Conservation (phyloP, 2,329 filamentous ascomycete species). For the Rhinocladiella similis region DNA sequence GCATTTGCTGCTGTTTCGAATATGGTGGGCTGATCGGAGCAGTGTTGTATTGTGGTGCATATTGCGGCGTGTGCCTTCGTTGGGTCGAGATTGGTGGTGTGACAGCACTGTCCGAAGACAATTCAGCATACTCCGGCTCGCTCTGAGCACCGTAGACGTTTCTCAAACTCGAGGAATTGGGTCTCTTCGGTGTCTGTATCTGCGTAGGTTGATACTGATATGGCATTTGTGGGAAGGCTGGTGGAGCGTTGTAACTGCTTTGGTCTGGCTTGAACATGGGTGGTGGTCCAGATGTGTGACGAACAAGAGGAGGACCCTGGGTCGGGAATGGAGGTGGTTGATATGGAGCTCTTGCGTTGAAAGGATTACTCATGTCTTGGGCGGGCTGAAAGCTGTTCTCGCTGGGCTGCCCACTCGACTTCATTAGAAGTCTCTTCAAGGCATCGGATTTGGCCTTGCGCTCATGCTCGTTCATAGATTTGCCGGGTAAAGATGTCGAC, state of each 20-base stretch:
- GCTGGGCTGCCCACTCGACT: slow-evolving; percentile 31
- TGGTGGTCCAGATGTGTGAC: slow-evolving; percentile 16
- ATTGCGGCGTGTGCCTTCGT: slow-evolving; percentile 14
- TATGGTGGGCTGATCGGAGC: slow-evolving; percentile 14
- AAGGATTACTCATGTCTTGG: slow-evolving; percentile 36
- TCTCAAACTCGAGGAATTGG: slow-evolving; percentile 23
- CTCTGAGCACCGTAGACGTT: slow-evolving; percentile 23
- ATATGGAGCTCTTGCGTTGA: slow-evolving; percentile 26
- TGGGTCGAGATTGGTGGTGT: slow-evolving; percentile 23
- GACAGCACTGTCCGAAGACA: slow-evolving; percentile 24
- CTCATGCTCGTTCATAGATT: slow-evolving; percentile 39
- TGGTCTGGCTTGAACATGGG: slow-evolving; percentile 18
- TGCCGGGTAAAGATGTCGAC: slow-evolving; percentile 33
- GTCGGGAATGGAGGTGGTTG: slow-evolving; percentile 3
- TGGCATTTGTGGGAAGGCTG: neutral
- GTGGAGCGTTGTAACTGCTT: slow-evolving; percentile 3
- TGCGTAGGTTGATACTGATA: slow-evolving; percentile 14
- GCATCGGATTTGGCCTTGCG: slow-evolving; percentile 45
- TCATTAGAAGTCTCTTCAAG: slow-evolving; percentile 47
- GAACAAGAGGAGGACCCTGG: slow-evolving; percentile 5
- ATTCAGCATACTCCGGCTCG: slow-evolving; percentile 24
- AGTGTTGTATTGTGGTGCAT: slow-evolving; percentile 10
- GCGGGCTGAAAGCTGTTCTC: slow-evolving; percentile 19
- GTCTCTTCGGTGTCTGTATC: slow-evolving; percentile 19
- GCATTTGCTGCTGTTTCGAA: slow-evolving; percentile 19